These are phyloP conservation scores for Bifiguratus adelaidae DNA, from an alignment of 192 early-diverging fungal genomes.

Conservation along the genomic window DNA sequence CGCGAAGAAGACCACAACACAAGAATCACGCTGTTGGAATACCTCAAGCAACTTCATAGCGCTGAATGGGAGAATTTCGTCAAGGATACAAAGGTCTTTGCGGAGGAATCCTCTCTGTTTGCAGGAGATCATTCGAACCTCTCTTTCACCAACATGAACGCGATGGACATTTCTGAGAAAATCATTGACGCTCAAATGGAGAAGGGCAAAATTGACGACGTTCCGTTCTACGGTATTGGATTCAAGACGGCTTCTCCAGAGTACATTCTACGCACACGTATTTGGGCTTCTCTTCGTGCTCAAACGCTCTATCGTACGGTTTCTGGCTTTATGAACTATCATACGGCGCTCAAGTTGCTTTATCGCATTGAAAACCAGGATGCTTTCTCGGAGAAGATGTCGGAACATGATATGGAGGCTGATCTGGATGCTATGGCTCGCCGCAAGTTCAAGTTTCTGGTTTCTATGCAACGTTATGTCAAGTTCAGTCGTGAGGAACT, in stretches of 20 bases:
- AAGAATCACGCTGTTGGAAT: constrained; percentile 72
- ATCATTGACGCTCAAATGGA: constrained; percentile 35
- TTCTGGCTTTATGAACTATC: constrained; percentile 82
- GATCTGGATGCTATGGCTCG: constrained; percentile 56
- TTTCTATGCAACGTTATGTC: constrained; percentile 75
- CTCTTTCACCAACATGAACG: constrained; percentile 15
- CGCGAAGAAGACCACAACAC: constrained; percentile 72
- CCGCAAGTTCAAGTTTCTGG: constrained; percentile 77
- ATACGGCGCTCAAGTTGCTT: constrained; percentile 71
- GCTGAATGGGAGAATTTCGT: constrained; percentile 90
- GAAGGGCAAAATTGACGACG: constrained; percentile 64
- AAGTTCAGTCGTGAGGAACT: constrained; percentile 71
- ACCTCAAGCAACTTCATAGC: constrained; percentile 65
- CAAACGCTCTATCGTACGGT: constrained; percentile 84
- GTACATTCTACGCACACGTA: constrained; percentile 75
- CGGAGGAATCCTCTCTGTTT: too few species aligned
- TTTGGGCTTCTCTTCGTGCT: constrained; percentile 79
- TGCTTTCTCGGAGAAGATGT: constrained; percentile 49
- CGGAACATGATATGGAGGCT: constrained; percentile 53
- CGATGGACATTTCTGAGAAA: constrained; percentile 14
- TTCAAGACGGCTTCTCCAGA: constrained; percentile 74
- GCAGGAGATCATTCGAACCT: constrained; percentile 12
- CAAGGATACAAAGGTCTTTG: constrained; percentile 72
- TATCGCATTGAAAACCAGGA: constrained; percentile 77
- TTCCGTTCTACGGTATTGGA: constrained; percentile 72